Conservation (phyloP, 176 grass and related monocot genomes). For the Avena insularis region DNA sequence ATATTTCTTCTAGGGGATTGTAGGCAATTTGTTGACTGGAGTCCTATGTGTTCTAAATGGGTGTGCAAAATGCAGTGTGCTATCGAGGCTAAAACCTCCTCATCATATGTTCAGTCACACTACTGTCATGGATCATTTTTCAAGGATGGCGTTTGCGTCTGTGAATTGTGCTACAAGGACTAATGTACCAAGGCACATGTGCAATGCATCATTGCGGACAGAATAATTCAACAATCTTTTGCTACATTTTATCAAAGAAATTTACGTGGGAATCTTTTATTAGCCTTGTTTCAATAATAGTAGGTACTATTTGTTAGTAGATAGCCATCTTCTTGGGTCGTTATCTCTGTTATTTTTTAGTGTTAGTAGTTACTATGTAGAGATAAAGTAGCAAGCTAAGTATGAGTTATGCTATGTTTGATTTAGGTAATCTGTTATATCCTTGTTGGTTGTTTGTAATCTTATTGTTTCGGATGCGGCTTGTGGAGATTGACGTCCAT, state of each 20-base stretch:
- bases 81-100: neutral
- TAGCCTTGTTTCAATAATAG: neutral
- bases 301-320: neutral
- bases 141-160: neutral
- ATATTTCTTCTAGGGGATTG: neutral
- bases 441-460: neutral
- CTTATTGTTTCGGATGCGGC: neutral
- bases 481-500: neutral
- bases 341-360: neutral
- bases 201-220: neutral
- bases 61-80: neutral
- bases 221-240: neutral
- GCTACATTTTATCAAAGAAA: no score
- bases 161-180: neutral
- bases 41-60: neutral
- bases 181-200: neutral
- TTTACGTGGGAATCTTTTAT: neutral
- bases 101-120: neutral
- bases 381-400: neutral
- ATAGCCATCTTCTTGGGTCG: neutral
- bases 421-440: neutral
- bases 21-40: neutral
- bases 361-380: neutral
- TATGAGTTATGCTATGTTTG: neutral
- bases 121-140: neutral